Conservation (phyloP, 768 basidiomycete genomes). For the Mrakia frigida region DNA sequence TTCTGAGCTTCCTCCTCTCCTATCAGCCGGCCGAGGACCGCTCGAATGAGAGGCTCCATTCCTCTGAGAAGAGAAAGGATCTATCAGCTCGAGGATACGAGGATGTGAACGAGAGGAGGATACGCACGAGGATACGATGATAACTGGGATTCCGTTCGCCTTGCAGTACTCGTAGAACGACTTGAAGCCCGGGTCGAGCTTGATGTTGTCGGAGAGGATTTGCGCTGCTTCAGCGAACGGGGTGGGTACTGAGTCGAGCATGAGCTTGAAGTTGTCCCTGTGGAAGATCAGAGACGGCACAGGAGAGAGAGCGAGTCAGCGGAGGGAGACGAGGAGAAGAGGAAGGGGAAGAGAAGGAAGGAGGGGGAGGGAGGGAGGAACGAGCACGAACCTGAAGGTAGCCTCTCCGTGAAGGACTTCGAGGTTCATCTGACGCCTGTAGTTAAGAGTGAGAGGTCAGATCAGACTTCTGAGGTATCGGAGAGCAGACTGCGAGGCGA, state of each 20-base stretch:
- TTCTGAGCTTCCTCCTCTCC: conserved; percentile 65
- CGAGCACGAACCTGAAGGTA: conserved; percentile 58
- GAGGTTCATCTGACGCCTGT: conserved; percentile 60
- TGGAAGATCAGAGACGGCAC: neutral
- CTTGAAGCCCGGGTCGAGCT: conserved; percentile 81
- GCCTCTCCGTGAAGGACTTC: conserved; percentile 61
- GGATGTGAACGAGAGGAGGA: too few species aligned
- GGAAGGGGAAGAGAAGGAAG: too few species aligned
- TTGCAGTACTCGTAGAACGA: conserved; percentile 83
- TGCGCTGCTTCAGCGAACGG: conserved; percentile 82
- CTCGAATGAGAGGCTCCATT: conserved; percentile 89
- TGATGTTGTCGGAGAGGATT: conserved; percentile 68
- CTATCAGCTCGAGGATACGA: too few species aligned
- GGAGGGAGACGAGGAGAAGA: neutral
- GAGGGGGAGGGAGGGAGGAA: too few species aligned
- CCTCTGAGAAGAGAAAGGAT: conserved; percentile 45
- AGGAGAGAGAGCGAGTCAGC: neutral
- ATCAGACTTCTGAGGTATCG: neutral
- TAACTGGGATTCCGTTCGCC: conserved; percentile 70
- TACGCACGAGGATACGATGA: conserved; percentile 72
- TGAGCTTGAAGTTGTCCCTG: conserved; percentile 81
- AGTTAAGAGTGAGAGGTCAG: neutral
- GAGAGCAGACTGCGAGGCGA: too few species aligned
- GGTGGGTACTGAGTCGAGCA: conserved; percentile 53
- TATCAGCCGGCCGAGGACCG: conserved; percentile 75